phyloP scores from a whole-genome alignment of 2,329 filamentous ascomycete species.

The Venturia asperata region DNA sequence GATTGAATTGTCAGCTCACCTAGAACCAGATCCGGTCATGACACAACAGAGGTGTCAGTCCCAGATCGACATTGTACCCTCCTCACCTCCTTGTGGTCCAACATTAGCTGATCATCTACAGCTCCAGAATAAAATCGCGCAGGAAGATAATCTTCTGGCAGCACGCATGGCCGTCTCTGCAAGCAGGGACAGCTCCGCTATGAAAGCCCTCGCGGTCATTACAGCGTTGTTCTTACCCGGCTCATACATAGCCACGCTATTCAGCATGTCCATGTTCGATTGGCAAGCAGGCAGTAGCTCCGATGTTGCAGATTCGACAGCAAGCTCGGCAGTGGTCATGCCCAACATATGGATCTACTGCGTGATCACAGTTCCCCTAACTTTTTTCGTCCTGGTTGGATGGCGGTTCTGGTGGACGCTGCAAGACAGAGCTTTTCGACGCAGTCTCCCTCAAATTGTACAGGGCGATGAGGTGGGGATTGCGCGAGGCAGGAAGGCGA shows the following conservation, averaged over 20 bases:
- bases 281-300: slow-evolving; percentile 4
- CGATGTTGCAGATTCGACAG: too few species aligned
- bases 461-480: background rate
- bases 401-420: slow-evolving; percentile 7
- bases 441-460: background rate
- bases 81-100: background rate
- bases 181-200: slow-evolving; percentile 9
- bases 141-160: slow-evolving; percentile 2
- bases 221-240: slow-evolving; percentile 7
- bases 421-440: background rate
- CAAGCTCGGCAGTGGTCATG: background rate
- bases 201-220: slow-evolving; percentile 11
- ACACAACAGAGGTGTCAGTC: slow-evolving; percentile 3
- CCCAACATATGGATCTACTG: slow-evolving; percentile 14
- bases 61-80: background rate
- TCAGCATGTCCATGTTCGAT: slow-evolving; percentile 17
- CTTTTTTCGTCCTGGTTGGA: background rate
- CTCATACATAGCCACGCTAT: slow-evolving; percentile 9
- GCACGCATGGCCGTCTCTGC: background rate
- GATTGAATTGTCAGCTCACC: background rate
- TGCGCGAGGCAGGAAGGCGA: background rate
- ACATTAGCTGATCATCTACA: background rate
- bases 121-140: slow-evolving; percentile 9
- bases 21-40: slow-evolving; percentile 9
- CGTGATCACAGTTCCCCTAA: background rate